A percentile compares a stretch with the other conserved stretches of the same genome.
Evolutionary conservation across 768 basidiomycete genomes (phyloP).

Genomic region (Podaxis mareebaensis): DNA sequence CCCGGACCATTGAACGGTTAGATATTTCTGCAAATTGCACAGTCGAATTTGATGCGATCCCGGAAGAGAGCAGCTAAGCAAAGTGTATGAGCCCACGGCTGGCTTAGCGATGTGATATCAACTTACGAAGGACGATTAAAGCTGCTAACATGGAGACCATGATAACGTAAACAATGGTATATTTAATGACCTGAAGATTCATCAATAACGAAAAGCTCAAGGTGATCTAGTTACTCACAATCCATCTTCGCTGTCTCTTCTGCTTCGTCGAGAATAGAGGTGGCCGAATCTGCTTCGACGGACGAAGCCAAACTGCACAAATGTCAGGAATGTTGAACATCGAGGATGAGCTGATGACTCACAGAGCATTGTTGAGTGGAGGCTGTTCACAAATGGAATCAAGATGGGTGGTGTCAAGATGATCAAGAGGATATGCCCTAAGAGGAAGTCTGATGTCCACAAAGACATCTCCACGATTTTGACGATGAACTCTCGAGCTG

Average conservation of each 20-base stretch:
- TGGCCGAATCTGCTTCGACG: constrained; percentile 90
- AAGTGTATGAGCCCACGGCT: constrained; percentile 17
- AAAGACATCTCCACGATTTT: constrained; percentile 98
- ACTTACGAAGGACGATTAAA: constrained; percentile 81
- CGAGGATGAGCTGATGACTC: constrained; percentile 33
- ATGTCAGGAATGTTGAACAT: neutral
- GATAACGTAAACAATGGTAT: constrained; percentile 78
- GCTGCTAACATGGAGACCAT: constrained; percentile 79
- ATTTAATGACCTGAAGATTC: constrained; percentile 66
- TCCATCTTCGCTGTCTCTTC: constrained; percentile 90
- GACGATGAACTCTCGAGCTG: constrained; percentile 95
- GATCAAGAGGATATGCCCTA: constrained; percentile 82
- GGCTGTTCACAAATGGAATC: constrained; percentile 83
- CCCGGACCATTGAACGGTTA: constrained; percentile 49
- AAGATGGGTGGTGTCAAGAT: constrained; percentile 83
- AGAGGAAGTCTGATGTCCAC: constrained; percentile 94
- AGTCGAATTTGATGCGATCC: constrained; percentile 72
- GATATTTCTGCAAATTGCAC: constrained; percentile 84
- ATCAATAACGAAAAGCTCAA: constrained; percentile 7
- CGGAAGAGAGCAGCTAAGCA: constrained; percentile 77
- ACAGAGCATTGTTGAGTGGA: constrained; percentile 95
- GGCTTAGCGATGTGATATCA: neutral
- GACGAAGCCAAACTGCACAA: constrained; percentile 85
- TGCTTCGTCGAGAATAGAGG: constrained; percentile 95
- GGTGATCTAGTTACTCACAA: constrained; percentile 42